Percentiles rank a stretch among this genome's conserved stretches.
phyloP scores from a whole-genome alignment of 2,329 filamentous ascomycete species.

The Drechslerella coelobrocha region DNA sequence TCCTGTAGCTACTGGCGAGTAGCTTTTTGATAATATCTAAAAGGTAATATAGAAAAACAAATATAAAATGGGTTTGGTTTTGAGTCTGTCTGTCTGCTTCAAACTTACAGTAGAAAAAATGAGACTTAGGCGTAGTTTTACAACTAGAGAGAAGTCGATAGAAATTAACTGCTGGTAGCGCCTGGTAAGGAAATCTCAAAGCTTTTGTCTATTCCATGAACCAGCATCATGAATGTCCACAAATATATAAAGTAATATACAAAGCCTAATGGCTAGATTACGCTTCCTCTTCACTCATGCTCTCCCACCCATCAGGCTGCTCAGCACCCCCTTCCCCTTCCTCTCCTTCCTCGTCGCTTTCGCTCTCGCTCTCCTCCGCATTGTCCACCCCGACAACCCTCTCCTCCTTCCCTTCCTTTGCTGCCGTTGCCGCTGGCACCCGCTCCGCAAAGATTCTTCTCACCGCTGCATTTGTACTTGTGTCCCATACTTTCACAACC shows the following conservation, averaged over 20 bases:
- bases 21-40: conserved; percentile 16
- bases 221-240: too few species aligned
- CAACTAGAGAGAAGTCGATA: too few species aligned
- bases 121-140: too few species aligned
- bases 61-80: conserved; percentile 3
- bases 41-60: conserved; percentile 7
- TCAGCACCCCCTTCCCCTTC: conserved; percentile 49
- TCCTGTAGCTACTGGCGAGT: conserved; percentile 6
- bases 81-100: background rate
- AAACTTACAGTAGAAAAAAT: too few species aligned
- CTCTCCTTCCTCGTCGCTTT: conserved; percentile 60
- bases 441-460: conserved; percentile 80
- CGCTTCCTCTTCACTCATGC: conserved; percentile 63
- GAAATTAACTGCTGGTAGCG: too few species aligned
- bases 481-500: conserved; percentile 92
- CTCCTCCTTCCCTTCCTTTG: conserved; percentile 70
- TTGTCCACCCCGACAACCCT: conserved; percentile 77
- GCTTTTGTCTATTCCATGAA: conserved; percentile 1
- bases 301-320: conserved; percentile 62
- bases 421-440: conserved; percentile 65
- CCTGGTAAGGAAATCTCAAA: background rate
- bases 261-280: background rate
- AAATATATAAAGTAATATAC: background rate
- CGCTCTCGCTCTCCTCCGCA: conserved; percentile 67
- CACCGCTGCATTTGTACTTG: conserved; percentile 87